Percentiles rank a stretch among this genome's conserved stretches.
Evolutionary conservation across 805 yeast species (phyloP).

Genomic region (Saccharomycopsis sp.): DNA sequence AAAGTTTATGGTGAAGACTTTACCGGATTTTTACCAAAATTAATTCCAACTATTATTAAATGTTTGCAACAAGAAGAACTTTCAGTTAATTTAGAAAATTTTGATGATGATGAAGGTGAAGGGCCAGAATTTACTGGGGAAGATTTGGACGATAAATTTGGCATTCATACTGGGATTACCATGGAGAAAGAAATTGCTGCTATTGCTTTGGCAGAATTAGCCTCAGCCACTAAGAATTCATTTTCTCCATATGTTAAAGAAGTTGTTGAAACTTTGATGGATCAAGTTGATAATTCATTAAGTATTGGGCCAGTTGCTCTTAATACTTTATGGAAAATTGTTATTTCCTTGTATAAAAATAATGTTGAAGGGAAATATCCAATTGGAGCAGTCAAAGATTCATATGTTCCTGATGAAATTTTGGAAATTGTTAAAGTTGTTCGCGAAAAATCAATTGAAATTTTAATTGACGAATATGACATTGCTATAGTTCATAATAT

Average conservation of each 20-base stretch:
- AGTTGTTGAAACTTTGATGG: conserved; percentile 53
- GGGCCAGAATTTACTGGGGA: conserved; percentile 47
- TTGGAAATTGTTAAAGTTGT: conserved; percentile 56
- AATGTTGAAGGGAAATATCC: conserved; percentile 35
- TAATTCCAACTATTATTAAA: conserved; percentile 77
- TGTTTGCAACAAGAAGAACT: conserved; percentile 86
- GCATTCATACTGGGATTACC: conserved; percentile 90
- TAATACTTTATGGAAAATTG: conserved; percentile 75
- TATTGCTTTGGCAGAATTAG: conserved; percentile 82
- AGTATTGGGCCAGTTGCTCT: conserved; percentile 89
- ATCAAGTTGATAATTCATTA: conserved; percentile 77
- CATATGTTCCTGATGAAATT: conserved; percentile 53
- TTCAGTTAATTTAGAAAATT: conserved; percentile 48
- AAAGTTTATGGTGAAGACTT: conserved; percentile 90
- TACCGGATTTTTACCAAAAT: conserved; percentile 72
- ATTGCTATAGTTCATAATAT: conserved; percentile 71
- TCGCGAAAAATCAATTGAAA: conserved; percentile 55
- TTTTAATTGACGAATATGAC: conserved; percentile 76
- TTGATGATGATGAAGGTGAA: conserved; percentile 43
- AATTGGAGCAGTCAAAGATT: conserved; percentile 54
- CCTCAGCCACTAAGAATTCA: conserved; percentile 74
- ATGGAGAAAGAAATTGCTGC: conserved; percentile 95
- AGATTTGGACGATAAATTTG: conserved; percentile 62
- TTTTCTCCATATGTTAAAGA: conserved; percentile 74
- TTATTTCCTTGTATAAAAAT: conserved; percentile 58